These are phyloP conservation scores for Tuber calosporum DNA, from an alignment of 495 filamentous ascomycete species.

Conservation along the genomic window DNA sequence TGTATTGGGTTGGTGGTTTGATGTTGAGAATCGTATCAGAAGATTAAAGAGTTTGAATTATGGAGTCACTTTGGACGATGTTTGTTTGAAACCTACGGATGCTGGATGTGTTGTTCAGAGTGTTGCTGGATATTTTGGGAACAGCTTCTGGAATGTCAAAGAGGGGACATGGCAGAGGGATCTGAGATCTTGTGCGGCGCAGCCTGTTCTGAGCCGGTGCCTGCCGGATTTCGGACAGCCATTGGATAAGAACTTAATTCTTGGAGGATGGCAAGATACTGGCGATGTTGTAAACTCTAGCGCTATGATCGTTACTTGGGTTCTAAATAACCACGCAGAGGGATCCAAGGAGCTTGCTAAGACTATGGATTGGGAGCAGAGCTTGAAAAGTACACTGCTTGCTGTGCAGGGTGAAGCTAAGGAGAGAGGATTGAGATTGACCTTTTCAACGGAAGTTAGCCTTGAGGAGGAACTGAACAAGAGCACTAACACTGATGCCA, in stretches of 20 bases:
- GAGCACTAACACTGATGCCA: conserved; percentile 93
- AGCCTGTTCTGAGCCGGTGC: conserved; percentile 63
- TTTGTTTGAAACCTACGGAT: conserved; percentile 90
- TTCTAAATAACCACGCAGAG: conserved; percentile 80
- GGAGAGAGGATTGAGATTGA: conserved; percentile 70
- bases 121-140: conserved; percentile 73
- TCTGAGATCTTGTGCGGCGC: conserved; percentile 62
- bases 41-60: conserved; percentile 59
- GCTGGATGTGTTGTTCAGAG: conserved; percentile 89
- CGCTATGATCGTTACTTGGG: conserved; percentile 88
- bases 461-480: conserved; percentile 92
- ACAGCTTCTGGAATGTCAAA: conserved; percentile 56
- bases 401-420: conserved; percentile 71
- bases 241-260: conserved; percentile 70
- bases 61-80: conserved; percentile 63
- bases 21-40: conserved; percentile 68
- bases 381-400: conserved; percentile 61
- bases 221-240: conserved; percentile 82
- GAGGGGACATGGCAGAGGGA: conserved; percentile 60
- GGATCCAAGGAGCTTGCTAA: conserved; percentile 58
- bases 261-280: conserved; percentile 68
- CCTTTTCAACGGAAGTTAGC: conserved; percentile 89
- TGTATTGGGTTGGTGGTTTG: conserved; percentile 88
- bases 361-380: conserved; percentile 84
- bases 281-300: conserved; percentile 63